These are phyloP conservation scores for Trichophyton verrucosum DNA, from an alignment of 2,329 filamentous ascomycete genomes.

Conservation along the genomic window DNA sequence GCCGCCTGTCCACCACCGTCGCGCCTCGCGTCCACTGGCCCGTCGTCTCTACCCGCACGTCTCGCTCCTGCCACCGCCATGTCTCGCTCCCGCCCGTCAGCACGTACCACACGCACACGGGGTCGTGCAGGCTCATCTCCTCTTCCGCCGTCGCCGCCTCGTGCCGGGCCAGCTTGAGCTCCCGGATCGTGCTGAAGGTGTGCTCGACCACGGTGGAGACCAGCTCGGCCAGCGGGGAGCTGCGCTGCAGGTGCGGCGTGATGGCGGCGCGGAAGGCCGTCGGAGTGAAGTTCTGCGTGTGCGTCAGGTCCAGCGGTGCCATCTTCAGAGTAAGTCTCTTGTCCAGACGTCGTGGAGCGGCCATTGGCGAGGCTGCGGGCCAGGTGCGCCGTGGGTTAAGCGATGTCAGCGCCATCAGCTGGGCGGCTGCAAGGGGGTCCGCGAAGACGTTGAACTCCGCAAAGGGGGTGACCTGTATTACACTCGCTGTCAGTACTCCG, in stretches of 20 bases:
- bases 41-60: slow-evolving; percentile 76
- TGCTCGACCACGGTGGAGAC: slow-evolving; percentile 57
- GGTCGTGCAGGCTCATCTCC: slow-evolving; percentile 61
- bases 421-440: slow-evolving; percentile 64
- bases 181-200: slow-evolving; percentile 56
- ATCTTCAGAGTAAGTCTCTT: slow-evolving; percentile 54
- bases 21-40: slow-evolving; percentile 94
- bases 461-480: slow-evolving; percentile 50
- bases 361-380: slow-evolving; percentile 44
- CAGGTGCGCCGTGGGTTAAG: slow-evolving; percentile 64
- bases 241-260: slow-evolving; percentile 43
- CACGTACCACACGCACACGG: slow-evolving; percentile 67
- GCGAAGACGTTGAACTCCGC: slow-evolving; percentile 96
- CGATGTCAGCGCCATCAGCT: slow-evolving; percentile 66
- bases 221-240: slow-evolving; percentile 65
- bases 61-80: slow-evolving; percentile 44
- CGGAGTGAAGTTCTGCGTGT: slow-evolving; percentile 52
- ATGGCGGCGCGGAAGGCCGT: slow-evolving; percentile 48
- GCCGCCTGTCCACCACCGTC: slow-evolving; percentile 69
- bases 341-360: slow-evolving; percentile 51
- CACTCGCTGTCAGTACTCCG: neutral
- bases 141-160: slow-evolving; percentile 19
- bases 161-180: slow-evolving; percentile 44
- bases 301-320: slow-evolving; percentile 68
- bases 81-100: slow-evolving; percentile 39